Conservation (phyloP, 352 stramenopile species). For the Phytophthora ramorum region DNA sequence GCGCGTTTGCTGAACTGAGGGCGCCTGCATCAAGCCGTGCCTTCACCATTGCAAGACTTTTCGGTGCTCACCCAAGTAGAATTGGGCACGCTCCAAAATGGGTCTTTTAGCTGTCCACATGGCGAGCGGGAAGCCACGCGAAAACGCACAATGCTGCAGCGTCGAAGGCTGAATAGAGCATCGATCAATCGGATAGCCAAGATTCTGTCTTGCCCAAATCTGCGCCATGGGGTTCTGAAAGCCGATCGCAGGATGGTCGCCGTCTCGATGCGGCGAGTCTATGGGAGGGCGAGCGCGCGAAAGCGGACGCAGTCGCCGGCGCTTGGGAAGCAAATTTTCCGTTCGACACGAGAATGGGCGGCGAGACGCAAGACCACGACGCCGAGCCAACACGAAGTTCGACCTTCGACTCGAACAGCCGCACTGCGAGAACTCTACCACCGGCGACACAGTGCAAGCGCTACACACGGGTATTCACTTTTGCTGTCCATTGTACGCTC, state of each 20-base stretch:
- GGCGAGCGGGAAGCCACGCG: constrained; percentile 15
- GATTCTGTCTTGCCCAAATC: neutral
- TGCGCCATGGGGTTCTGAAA: constrained; percentile 3
- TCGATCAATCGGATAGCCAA: no score
- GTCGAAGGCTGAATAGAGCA: neutral
- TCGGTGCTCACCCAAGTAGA: constrained; percentile 8
- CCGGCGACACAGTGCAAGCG: no score
- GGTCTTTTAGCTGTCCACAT: constrained; percentile 7
- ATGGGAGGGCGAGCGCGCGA: constrained; percentile 14
- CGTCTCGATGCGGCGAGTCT: constrained; percentile 11
- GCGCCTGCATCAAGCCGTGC: neutral
- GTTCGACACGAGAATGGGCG: constrained; percentile 10
- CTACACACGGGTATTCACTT: constrained; percentile 1
- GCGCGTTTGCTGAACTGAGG: constrained; percentile 7
- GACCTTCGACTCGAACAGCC: no score
- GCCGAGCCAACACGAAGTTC: no score
- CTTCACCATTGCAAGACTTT: neutral
- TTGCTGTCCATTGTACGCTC: neutral
- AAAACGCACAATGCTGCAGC: constrained; percentile 13
- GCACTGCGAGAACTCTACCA: no score
- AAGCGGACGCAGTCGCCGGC: constrained; percentile 2
- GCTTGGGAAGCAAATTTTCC: constrained; percentile 18
- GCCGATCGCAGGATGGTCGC: constrained; percentile 22
- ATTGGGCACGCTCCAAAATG: constrained; percentile 1
- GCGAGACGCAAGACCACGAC: neutral